These are phyloP conservation scores for Mortierella alpina DNA, from an alignment of 192 early-diverging fungal genomes.

Conservation along the genomic window DNA sequence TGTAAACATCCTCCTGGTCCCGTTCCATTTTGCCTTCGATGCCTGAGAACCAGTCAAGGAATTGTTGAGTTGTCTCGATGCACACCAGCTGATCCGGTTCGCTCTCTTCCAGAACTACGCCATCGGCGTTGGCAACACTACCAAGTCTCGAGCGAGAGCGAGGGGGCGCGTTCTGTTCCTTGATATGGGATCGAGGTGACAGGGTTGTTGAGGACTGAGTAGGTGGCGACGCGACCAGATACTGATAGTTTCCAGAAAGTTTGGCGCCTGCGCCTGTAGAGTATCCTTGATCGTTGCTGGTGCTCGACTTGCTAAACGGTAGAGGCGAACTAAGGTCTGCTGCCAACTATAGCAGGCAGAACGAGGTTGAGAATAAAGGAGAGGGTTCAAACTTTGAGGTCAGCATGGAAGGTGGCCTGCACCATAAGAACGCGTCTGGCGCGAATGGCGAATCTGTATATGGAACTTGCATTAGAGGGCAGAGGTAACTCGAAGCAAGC, in stretches of 20 bases:
- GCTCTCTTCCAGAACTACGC: conserved; percentile 21
- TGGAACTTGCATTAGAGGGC: conserved; percentile 57
- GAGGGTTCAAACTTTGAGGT: too few relatives aligned
- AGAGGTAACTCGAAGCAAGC: conserved; percentile 69
- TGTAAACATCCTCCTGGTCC: conserved; percentile 88
- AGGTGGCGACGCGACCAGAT: conserved; percentile 21
- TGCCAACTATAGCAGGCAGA: conserved; percentile 17
- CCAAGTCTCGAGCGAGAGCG: conserved; percentile 35
- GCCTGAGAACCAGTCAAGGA: conserved; percentile 92
- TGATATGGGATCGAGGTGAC: conserved; percentile 44
- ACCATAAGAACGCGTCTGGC: not conserved
- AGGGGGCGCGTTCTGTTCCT: conserved; percentile 18
- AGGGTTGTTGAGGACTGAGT: conserved; percentile 20
- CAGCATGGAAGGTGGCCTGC: not conserved
- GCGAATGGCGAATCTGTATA: not conserved
- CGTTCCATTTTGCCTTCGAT: conserved; percentile 87
- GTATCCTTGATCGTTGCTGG: not conserved
- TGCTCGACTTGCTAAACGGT: conserved; percentile 6
- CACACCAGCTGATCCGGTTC: conserved; percentile 60
- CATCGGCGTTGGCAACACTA: conserved; percentile 18
- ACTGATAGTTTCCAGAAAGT: conserved; percentile 5
- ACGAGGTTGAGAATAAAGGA: not conserved
- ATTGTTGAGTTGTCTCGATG: conserved; percentile 91
- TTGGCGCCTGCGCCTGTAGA: conserved; percentile 14
- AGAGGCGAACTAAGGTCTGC: conserved; percentile 19